phyloP scores from a whole-genome alignment of 1,139 yeast species.

The Lodderomyces theae region DNA sequence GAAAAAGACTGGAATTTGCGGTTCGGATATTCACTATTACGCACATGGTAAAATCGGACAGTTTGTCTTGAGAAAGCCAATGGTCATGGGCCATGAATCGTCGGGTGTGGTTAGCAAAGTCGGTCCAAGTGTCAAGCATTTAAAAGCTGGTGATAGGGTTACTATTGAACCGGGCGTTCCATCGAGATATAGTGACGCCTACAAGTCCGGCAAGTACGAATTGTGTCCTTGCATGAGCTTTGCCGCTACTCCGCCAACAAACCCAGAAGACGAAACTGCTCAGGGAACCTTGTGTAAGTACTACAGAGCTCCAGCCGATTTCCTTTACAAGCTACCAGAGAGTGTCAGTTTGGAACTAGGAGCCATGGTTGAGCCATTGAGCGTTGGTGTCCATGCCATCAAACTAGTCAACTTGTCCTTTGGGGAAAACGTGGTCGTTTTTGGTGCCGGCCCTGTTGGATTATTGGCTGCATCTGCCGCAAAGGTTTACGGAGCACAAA shows the following conservation, averaged over 20 bases:
- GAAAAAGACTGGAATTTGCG: constrained; percentile 81
- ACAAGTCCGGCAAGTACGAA: constrained; percentile 74
- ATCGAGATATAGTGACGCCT: constrained; percentile 68
- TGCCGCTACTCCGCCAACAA: constrained; percentile 73
- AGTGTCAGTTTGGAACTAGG: constrained; percentile 79
- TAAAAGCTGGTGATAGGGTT: constrained; percentile 74
- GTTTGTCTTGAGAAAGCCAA: constrained; percentile 58
- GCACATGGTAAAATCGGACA: constrained; percentile 78
- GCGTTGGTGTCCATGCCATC: constrained; percentile 83
- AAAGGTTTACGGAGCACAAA: constrained; percentile 76
- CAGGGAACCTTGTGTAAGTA: constrained; percentile 74
- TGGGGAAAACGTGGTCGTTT: constrained; percentile 74
- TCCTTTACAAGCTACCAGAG: constrained; percentile 75
- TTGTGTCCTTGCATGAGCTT: constrained; percentile 80
- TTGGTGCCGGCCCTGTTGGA: constrained; percentile 96
- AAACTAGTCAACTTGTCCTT: constrained; percentile 64
- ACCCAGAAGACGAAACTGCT: constrained; percentile 41
- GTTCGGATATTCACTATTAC: constrained; percentile 83
- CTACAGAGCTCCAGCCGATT: constrained; percentile 78
- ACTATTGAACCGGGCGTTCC: constrained; percentile 79
- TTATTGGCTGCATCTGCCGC: constrained; percentile 76
- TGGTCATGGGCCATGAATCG: constrained; percentile 77
- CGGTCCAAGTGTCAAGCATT: constrained; percentile 56
- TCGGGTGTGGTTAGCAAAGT: constrained; percentile 69
- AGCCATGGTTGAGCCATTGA: constrained; percentile 83